Percentiles rank a stretch among this genome's conserved stretches.
phyloP scores from a whole-genome alignment of 148 eudicot species.

The Vaccinium darrowii region DNA sequence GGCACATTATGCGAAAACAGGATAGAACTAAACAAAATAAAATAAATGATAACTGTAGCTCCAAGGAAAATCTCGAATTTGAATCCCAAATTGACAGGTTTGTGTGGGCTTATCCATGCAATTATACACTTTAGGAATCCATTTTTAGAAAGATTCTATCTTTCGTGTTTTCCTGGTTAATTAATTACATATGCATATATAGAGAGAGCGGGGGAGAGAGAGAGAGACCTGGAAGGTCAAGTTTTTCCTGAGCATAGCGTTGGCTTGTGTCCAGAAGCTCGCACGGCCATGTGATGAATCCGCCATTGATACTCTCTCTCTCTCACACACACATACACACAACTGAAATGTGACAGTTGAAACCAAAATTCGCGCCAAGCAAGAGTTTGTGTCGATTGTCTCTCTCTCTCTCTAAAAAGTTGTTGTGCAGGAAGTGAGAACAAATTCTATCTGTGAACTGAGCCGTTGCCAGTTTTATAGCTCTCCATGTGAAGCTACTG shows the following conservation, averaged over 20 bases:
- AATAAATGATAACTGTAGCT: no score
- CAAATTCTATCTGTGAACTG: neutral
- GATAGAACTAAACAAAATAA: no score
- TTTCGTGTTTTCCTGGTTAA: no score
- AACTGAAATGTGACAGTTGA: neutral
- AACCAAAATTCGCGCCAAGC: neutral
- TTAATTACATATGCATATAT: neutral
- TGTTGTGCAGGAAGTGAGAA: neutral
- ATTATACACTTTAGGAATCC: no score
- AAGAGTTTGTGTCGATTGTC: neutral
- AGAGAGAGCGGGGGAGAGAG: neutral
- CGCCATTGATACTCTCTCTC: constrained; percentile 36
- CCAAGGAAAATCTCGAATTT: no score
- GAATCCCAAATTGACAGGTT: no score
- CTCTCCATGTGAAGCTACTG: neutral
- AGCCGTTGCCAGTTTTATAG: neutral
- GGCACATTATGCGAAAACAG: no score
- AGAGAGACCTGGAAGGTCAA: constrained; percentile 66
- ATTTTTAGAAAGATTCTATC: no score
- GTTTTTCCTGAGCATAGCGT: constrained; percentile 89
- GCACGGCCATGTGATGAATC: constrained; percentile 51
- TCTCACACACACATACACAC: neutral
- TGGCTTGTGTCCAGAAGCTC: constrained; percentile 69
- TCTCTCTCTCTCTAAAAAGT: neutral
- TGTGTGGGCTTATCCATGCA: no score